These are phyloP conservation scores for Xylaria multiplex DNA, from an alignment of 2,329 filamentous ascomycete genomes.

Conservation along the genomic window DNA sequence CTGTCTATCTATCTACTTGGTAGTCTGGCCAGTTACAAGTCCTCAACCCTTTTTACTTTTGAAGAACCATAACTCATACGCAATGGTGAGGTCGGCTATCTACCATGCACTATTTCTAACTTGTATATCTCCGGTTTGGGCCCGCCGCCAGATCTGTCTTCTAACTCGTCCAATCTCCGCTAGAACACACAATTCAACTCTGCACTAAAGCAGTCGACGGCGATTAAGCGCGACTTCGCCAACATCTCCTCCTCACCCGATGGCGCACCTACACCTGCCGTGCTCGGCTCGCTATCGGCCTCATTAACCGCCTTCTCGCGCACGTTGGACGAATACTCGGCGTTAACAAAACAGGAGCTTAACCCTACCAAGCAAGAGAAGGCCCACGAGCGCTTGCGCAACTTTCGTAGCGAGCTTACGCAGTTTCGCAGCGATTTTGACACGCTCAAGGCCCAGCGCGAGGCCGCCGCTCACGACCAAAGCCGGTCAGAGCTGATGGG, in stretches of 20 bases:
- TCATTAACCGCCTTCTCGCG: slow-evolving; percentile 79
- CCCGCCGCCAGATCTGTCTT: background rate
- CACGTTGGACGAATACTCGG: slow-evolving; percentile 91
- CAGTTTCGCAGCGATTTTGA: slow-evolving; percentile 84
- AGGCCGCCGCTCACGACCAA: slow-evolving; percentile 73
- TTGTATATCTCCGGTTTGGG: background rate
- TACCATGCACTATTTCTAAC: background rate
- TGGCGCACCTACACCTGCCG: slow-evolving; percentile 63
- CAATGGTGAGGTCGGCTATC: slow-evolving; percentile 23
- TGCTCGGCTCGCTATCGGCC: slow-evolving; percentile 74
- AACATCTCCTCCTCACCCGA: slow-evolving; percentile 64
- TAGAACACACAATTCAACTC: slow-evolving; percentile 89
- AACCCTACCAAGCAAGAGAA: slow-evolving; percentile 93
- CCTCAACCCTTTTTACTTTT: background rate
- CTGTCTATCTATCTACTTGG: too few species aligned
- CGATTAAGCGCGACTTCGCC: slow-evolving; percentile 80
- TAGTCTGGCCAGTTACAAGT: too few species aligned
- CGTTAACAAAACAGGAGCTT: slow-evolving; percentile 85
- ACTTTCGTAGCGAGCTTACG: slow-evolving; percentile 82
- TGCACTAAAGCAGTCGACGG: slow-evolving; percentile 84
- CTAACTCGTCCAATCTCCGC: background rate
- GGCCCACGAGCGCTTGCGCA: slow-evolving; percentile 83
- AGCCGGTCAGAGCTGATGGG: slow-evolving; percentile 87
- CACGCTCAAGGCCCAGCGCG: slow-evolving; percentile 77
- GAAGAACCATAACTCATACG: background rate